These are phyloP conservation scores for Harrya chromipes DNA, from an alignment of 768 basidiomycete genomes.

Conservation along the genomic window DNA sequence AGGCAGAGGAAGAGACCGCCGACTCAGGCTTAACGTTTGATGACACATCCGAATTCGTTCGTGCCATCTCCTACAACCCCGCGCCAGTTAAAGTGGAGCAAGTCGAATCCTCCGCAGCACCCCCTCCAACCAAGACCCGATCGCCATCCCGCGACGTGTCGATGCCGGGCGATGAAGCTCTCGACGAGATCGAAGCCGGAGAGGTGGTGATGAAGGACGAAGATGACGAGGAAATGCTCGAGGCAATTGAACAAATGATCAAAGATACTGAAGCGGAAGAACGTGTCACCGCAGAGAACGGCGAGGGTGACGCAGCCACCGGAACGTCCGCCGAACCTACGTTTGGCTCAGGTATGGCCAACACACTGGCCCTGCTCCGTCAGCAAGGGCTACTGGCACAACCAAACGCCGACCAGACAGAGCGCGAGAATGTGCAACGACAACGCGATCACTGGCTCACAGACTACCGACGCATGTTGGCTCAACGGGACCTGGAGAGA, in stretches of 20 bases:
- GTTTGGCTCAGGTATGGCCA: slow-evolving; percentile 81
- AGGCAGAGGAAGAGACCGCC: slow-evolving; percentile 38
- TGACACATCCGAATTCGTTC: slow-evolving; percentile 95
- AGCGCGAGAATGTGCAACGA: slow-evolving; percentile 79
- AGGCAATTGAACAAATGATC: slow-evolving; percentile 71
- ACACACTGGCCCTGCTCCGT: slow-evolving; percentile 83
- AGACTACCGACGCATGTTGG: slow-evolving; percentile 70
- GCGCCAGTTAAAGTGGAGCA: slow-evolving; percentile 49
- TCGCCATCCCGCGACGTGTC: slow-evolving; percentile 53
- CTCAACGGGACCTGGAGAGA: slow-evolving; percentile 78
- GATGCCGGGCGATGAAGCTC: slow-evolving; percentile 57
- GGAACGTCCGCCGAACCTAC: slow-evolving; percentile 79
- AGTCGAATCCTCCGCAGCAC: slow-evolving; percentile 31
- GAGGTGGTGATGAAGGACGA: slow-evolving; percentile 80
- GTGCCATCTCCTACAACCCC: slow-evolving; percentile 71
- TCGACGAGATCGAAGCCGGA: slow-evolving; percentile 80
- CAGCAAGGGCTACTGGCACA: slow-evolving; percentile 86
- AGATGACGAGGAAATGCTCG: slow-evolving; percentile 73
- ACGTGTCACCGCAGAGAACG: slow-evolving; percentile 31
- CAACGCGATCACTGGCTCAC: slow-evolving; percentile 90
- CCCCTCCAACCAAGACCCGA: slow-evolving; percentile 29
- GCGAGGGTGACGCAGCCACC: slow-evolving; percentile 31
- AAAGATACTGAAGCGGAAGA: slow-evolving; percentile 61
- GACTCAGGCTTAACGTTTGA: slow-evolving; percentile 76
- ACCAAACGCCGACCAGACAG: slow-evolving; percentile 56